phyloP scores from a whole-genome alignment of 176 grass and related monocot genomes.

The Poa annua region DNA sequence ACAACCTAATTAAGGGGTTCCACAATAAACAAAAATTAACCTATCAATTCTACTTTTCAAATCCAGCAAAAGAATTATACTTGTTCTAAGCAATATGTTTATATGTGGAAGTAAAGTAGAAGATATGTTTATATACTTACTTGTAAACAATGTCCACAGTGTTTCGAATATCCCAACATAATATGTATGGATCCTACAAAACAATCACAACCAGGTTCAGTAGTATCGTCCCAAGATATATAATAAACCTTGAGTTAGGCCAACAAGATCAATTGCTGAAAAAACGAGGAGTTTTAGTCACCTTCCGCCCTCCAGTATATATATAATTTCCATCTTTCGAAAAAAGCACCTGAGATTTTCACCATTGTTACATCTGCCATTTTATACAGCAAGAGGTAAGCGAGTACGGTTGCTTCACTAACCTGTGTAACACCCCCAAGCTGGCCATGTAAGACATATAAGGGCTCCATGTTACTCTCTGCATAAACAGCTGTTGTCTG shows the following conservation, averaged over 20 bases:
- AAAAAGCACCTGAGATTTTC: conserved; percentile 77
- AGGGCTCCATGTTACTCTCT: conserved; percentile 83
- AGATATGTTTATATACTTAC: conserved; percentile 54
- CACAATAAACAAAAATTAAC: not conserved
- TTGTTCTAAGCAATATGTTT: not conserved
- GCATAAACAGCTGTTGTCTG: conserved; percentile 83
- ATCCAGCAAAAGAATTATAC: not conserved
- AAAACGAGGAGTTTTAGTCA: conserved; percentile 45
- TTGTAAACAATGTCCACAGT: conserved; percentile 88
- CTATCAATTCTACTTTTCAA: conserved; percentile 9
- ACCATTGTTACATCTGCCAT: conserved; percentile 17
- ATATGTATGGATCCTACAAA: conserved; percentile 91
- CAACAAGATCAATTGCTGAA: conserved; percentile 8
- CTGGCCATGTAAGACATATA: conserved; percentile 91
- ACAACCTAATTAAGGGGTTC: conserved; percentile 61
- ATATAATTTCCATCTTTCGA: conserved; percentile 95
- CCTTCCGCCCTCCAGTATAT: conserved; percentile 96
- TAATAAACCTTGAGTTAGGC: conserved; percentile 25
- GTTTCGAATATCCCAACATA: conserved; percentile 99
- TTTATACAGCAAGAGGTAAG: conserved; percentile 7
- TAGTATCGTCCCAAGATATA: conserved; percentile 3
- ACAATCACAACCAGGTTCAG: conserved; percentile 17
- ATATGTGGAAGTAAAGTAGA: not conserved
- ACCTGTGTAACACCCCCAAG: conserved; percentile 93
- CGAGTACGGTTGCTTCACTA: conserved; percentile 14